Base-by-base conservation (phyloP, 2,329 filamentous ascomycete species). In the Aspergillus amoenus region DNA sequence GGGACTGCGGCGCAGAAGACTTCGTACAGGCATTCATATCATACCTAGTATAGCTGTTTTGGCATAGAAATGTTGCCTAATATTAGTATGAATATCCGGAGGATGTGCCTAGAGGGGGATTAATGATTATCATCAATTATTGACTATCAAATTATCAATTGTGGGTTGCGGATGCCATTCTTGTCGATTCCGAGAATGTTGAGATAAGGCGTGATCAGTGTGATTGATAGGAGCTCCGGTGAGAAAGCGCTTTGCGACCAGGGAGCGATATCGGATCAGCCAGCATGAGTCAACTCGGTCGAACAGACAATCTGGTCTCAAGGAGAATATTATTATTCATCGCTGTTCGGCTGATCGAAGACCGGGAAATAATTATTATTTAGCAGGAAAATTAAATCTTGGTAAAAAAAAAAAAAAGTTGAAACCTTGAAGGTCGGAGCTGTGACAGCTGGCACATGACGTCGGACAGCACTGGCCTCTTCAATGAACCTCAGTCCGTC, bases 401-500 rank as follows among this genome's bases (percentile, higher is more conserved):
- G 9, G 9, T n/a, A n/a, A n/a, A n/a, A 11, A 11, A 30, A 30
- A 9, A 40, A 46, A 51, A 51, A 51, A n/a, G 37, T 42, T 43
- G 49, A 32, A 17, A 48, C 30, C 8, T 30, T 30, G 39, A 44
- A 45, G 43, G 43, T 52, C 22, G 32, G 18, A 51, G 47, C 46
- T 40, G 27, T 30, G 27, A 9, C 27, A 30, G 27, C 27, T 30
- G 22, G 39, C 49, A 52, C 40, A 44, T 44, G 49, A 52, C 27
- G 49, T 52, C 18, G 49, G 17, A 52, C 49, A 52, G 49, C 48
- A 51, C 37, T 42, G 48, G 37, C 48, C 48, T 30, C 37, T 22
- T 50, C 18, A 21, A 24, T 13, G 12, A 21, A 39, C 30, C 11
- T n/a, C 6, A 49, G 21, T 40, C 48, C 48, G 21, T 40, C 48